A percentile compares a stretch with the other conserved stretches of the same genome.
phyloP scores from a whole-genome alignment of 2,329 filamentous ascomycete genomes.

The Cadophora luteo-olivacea region DNA sequence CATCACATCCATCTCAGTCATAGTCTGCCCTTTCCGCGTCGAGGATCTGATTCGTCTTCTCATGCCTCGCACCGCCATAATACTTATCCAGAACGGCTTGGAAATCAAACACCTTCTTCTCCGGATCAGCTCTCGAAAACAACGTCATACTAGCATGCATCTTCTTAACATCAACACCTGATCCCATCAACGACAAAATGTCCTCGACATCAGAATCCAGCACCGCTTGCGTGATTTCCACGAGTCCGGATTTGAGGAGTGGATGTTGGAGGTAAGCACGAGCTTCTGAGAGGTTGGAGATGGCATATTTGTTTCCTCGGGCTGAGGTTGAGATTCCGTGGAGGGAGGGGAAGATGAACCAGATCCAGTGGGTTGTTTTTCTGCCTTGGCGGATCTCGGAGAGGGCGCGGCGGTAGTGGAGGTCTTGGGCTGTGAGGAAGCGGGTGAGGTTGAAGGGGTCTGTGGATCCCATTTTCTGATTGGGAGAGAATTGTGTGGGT shows the following conservation, averaged over 20 bases:
- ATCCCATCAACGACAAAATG: conserved; percentile 2
- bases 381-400: conserved; percentile 1
- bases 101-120: conserved; percentile 9
- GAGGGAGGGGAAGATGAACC: conserved; percentile 14
- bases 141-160: conserved; percentile 16
- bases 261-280: conserved; percentile 14
- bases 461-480: not conserved
- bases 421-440: conserved; percentile 9
- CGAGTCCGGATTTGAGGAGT: not conserved
- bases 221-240: conserved; percentile 11
- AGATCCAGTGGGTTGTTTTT: conserved; percentile 17
- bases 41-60: not conserved
- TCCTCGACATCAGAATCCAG: not conserved
- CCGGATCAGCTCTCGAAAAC: conserved; percentile 2
- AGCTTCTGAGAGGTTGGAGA: conserved; percentile 6
- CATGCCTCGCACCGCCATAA: not conserved
- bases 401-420: not conserved
- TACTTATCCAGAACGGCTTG: conserved; percentile 15
- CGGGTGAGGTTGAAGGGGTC: conserved; percentile 4
- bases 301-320: not conserved
- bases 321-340: not conserved
- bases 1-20: not conserved
- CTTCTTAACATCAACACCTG: conserved; percentile 10
- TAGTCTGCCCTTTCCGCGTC: too few species aligned
- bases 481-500: too few species aligned